These are phyloP conservation scores for Aspergillus kassunensis DNA, from an alignment of 495 filamentous ascomycete genomes.

Conservation along the genomic window DNA sequence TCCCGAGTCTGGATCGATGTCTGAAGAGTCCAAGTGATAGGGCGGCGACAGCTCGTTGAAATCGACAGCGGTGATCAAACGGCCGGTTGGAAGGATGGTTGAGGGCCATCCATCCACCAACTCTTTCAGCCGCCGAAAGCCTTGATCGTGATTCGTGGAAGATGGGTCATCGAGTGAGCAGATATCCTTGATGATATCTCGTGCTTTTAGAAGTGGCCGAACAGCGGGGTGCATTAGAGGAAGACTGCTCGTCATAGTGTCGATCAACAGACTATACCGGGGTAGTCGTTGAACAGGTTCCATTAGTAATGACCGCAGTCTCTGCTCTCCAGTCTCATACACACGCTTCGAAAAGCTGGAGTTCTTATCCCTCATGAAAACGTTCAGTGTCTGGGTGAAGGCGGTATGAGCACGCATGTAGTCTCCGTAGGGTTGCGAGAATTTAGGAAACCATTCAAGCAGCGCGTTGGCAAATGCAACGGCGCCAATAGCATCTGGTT, in stretches of 20 bases:
- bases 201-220: constrained; percentile 71
- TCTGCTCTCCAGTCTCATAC: constrained; percentile 83
- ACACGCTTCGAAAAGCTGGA: constrained; percentile 77
- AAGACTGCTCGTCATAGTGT: constrained; percentile 82
- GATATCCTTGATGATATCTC: constrained; percentile 90
- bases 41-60: constrained; percentile 73
- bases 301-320: constrained; percentile 86
- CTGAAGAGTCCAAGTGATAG: constrained; percentile 48
- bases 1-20: constrained; percentile 46
- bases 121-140: constrained; percentile 66
- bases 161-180: constrained; percentile 76
- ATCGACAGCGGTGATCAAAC: constrained; percentile 81
- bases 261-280: constrained; percentile 91
- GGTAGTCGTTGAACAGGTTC: constrained; percentile 95
- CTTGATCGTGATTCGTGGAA: constrained; percentile 61
- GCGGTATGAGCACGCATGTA: constrained; percentile 84
- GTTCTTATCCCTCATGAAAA: constrained; percentile 64
- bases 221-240: constrained; percentile 81
- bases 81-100: constrained; percentile 65
- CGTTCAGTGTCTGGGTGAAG: constrained; percentile 74
- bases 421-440: constrained; percentile 81
- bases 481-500: constrained; percentile 68
- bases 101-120: constrained; percentile 78
- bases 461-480: constrained; percentile 71
- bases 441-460: constrained; percentile 85